Percentiles rank a stretch among this genome's conserved stretches.
These are phyloP conservation scores for Tilletia indica DNA, from an alignment of 1,284 basidiomycete species.

Conservation along the genomic window DNA sequence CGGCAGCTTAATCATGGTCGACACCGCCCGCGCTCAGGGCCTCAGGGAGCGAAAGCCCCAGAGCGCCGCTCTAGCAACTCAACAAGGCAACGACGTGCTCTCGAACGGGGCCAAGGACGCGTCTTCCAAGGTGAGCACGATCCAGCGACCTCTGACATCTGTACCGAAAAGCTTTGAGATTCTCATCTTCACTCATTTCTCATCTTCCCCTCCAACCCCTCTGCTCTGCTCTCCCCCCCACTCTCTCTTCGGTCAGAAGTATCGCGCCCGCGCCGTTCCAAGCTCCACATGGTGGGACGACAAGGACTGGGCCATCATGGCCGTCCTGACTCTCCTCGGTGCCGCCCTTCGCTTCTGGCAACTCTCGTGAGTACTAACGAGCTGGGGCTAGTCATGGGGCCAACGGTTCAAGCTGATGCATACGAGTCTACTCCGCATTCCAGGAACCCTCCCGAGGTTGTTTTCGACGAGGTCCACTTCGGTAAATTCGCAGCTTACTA, in stretches of 20 bases:
- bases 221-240: neutral
- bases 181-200: too few species aligned
- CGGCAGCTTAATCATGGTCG: neutral
- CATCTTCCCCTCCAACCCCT: neutral
- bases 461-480: conserved; percentile 56
- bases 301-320: conserved; percentile 23
- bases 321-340: conserved; percentile 30
- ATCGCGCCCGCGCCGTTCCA: neutral
- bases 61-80: neutral
- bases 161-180: neutral
- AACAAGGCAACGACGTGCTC: neutral
- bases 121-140: neutral
- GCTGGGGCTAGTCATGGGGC: neutral
- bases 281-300: conserved; percentile 12
- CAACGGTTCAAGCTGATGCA: neutral
- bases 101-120: neutral
- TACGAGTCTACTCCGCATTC: neutral
- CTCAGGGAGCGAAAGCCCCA: conserved; percentile 1
- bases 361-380: neutral
- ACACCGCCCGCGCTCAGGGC: neutral
- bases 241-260: neutral
- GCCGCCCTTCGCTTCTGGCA: conserved; percentile 13
- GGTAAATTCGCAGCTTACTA: conserved; percentile 56
- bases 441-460: conserved; percentile 46
- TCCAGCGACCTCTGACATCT: neutral